These are phyloP conservation scores for Metarhizium anisopliae DNA, from an alignment of 2,329 filamentous ascomycete genomes.

Conservation along the genomic window DNA sequence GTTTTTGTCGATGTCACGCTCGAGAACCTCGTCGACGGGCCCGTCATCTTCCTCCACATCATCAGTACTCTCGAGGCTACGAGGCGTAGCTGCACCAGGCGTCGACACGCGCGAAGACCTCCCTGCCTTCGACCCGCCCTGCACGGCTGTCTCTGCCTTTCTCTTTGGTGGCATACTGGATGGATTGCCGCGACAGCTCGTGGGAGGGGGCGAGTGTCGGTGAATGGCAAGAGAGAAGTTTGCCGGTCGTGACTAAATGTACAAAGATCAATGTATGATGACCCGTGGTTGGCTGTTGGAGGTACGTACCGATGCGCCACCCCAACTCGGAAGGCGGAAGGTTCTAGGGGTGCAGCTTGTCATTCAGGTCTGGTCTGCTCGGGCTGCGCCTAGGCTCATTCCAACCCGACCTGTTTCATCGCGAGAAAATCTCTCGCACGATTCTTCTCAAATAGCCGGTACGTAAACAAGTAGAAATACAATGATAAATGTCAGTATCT, in stretches of 20 bases:
- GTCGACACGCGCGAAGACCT: slow-evolving; percentile 50
- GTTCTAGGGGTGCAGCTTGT: no score
- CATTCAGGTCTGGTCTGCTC: no score
- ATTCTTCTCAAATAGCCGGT: no score
- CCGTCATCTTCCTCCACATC: slow-evolving; percentile 40
- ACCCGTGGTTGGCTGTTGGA: not conserved
- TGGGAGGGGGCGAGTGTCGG: not conserved
- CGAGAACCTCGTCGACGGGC: slow-evolving; percentile 40
- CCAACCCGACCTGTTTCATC: no score
- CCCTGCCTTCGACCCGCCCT: slow-evolving; percentile 43
- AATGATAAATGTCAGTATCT: no score
- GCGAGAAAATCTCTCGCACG: no score
- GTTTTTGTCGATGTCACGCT: slow-evolving; percentile 47
- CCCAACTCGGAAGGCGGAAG: not conserved
- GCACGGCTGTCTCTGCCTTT: slow-evolving; percentile 47
- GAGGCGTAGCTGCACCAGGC: slow-evolving; percentile 50
- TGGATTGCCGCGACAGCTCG: slow-evolving; percentile 11
- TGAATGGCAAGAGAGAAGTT: slow-evolving; percentile 1
- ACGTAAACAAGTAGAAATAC: no score
- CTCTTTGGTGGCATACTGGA: slow-evolving; percentile 58
- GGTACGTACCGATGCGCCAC: not conserved
- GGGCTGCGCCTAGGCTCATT: no score
- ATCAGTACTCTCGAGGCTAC: slow-evolving; percentile 47
- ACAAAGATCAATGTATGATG: not conserved
- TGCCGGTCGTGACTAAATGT: not conserved